Base-by-base conservation (phyloP, 352 stramenopile genomes). In the Globisporangium camurandrum region DNA sequence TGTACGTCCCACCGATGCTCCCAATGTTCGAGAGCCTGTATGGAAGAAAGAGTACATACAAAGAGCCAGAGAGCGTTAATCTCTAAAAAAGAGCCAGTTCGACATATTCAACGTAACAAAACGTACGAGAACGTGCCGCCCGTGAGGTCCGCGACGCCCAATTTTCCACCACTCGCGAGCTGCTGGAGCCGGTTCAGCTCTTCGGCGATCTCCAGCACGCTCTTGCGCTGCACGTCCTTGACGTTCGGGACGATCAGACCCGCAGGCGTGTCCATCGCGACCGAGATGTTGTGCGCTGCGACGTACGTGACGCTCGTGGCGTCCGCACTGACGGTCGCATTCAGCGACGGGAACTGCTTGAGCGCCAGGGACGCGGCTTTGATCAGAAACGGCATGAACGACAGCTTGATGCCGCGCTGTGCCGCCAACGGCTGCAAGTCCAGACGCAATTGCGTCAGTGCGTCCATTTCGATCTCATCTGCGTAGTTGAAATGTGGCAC, bases 401-500 rank as follows among this genome's bases (percentile, higher is more conserved):
- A 97, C 22, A 99, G 75, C 57, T 97, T 98, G 38, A 91, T 58
- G 12, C 78, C 77, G 20, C 85, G 69, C 26, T 70, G 63, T 45
- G 85, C 72, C 8, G 84, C 84, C 8, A 93, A 52, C 16, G 79
- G 70, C 68, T 98, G 96, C 51, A 99, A 71, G 26, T 95, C 63
- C 11, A 88, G 68, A 14, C 95, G 75, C 11, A 98, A 59, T 17
- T 71, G 56, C 30, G 80, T 75, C n/a, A 99, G 69, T 22, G 76
- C 65, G 45, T 97, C 85, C 65, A 99, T 89, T 38, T 93, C 73
- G 58, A 99, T 73, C 67, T 99, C 97, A 54, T 99, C 97, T 0
- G 83, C 80, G 56, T 98, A 99, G 38, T 88, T 89, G 82, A 99
- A 99, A 67, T 99, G 97, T 2, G 96, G 97, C 52, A 99, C 85